Percentiles rank a stretch among this genome's conserved stretches.
These are phyloP conservation scores for Purpureocillium lavendulum DNA, from an alignment of 2,329 filamentous ascomycete genomes.

Conservation along the genomic window DNA sequence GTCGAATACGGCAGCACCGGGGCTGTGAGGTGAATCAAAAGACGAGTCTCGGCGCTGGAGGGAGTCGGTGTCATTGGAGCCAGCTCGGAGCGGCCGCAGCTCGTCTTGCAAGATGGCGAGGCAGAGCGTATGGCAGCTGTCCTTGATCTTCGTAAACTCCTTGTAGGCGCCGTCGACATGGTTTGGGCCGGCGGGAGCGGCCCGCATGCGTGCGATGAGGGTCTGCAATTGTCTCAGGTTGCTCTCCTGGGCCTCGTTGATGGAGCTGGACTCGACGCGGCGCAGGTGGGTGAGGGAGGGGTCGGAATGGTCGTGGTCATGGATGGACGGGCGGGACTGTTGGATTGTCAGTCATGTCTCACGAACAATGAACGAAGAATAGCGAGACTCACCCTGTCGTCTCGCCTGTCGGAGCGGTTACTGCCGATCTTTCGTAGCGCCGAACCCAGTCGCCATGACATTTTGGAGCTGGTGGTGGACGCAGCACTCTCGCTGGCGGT, in stretches of 20 bases:
- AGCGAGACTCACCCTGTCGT: conserved; percentile 7
- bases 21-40: conserved; percentile 21
- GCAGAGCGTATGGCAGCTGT: conserved; percentile 31
- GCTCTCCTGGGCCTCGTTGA: conserved; percentile 20
- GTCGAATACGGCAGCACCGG: conserved; percentile 17
- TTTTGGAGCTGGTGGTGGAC: conserved; percentile 9
- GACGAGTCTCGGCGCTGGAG: conserved; percentile 18
- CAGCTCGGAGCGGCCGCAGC: conserved; percentile 18
- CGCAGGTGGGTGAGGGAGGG: conserved; percentile 14
- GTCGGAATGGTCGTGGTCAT: conserved; percentile 18
- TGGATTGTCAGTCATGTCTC: not conserved
- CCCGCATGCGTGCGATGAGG: conserved; percentile 25
- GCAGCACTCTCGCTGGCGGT: conserved; percentile 17
- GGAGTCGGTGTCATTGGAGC: conserved; percentile 13
- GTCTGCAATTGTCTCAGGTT: conserved; percentile 25
- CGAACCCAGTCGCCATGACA: conserved; percentile 12
- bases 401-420: conserved; percentile 11
- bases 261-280: conserved; percentile 14
- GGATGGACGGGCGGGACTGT: too few species aligned
- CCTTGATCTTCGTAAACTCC: conserved; percentile 32
- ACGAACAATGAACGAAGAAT: conserved; percentile 5
- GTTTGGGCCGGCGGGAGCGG: conserved; percentile 20
- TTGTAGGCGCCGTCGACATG: conserved; percentile 36
- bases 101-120: conserved; percentile 30
- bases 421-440: conserved; percentile 11